Evolutionary conservation across 2,329 filamentous ascomycete species (phyloP).

Genomic region (Coniochaeta sp.): DNA sequence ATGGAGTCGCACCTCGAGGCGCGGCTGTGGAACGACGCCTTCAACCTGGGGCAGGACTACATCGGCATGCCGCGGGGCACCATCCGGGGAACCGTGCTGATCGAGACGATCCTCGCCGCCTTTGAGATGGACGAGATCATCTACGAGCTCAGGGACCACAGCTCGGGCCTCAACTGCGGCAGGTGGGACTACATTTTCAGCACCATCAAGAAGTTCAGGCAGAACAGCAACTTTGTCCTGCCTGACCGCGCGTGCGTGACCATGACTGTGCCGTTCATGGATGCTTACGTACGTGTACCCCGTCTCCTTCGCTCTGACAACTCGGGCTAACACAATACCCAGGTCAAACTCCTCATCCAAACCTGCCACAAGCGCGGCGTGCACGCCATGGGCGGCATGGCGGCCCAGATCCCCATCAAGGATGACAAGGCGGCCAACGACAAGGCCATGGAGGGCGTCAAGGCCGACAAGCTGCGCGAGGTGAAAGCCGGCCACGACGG

Average conservation of each 20-base stretch:
- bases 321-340: neutral
- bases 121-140: slow-evolving; percentile 99
- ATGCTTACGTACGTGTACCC: slow-evolving; percentile 61
- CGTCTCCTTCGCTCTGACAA: slow-evolving; percentile 3
- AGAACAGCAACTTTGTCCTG: slow-evolving; percentile 87
- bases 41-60: slow-evolving; percentile 93
- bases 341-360: slow-evolving; percentile 88
- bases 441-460: slow-evolving; percentile 86
- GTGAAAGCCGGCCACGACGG: slow-evolving; percentile 91
- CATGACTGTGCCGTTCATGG: slow-evolving; percentile 98
- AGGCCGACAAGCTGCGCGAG: slow-evolving; percentile 93
- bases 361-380: slow-evolving; percentile 95
- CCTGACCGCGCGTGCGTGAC: slow-evolving; percentile 87
- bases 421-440: slow-evolving; percentile 87
- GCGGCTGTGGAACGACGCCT: slow-evolving; percentile 94
- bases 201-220: slow-evolving; percentile 98
- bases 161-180: slow-evolving; percentile 92
- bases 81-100: slow-evolving; percentile 89
- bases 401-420: slow-evolving; percentile 98
- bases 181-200: slow-evolving; percentile 99
- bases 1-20: slow-evolving; percentile 98
- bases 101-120: slow-evolving; percentile 94
- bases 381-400: slow-evolving; percentile 99
- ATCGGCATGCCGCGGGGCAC: slow-evolving; percentile 84
- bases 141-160: slow-evolving; percentile 96